Evolutionary conservation across 2,329 filamentous ascomycete genomes (phyloP), one percentile per base, ranked within the genome.

Genomic region (Sporothrix protearum): DNA sequence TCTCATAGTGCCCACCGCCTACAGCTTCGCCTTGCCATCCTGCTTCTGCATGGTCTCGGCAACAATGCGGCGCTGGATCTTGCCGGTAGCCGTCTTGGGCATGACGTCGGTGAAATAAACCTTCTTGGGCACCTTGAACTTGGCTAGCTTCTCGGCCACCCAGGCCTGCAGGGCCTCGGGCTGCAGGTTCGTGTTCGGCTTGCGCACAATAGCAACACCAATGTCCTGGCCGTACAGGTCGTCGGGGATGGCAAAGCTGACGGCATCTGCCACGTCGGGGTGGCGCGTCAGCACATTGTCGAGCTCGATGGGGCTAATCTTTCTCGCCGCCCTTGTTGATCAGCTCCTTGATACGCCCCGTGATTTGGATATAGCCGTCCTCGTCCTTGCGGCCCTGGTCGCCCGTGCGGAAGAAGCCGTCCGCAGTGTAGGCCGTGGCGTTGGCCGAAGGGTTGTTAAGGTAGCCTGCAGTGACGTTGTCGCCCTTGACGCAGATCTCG

Each of bases 291-390:
- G 83, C 14, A 92, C 88, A 76, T 96, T 96, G 83, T 96, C 93
- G 45, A 96, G 85, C 82, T 96, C 93, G 71, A 96, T 94, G 0
- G 93, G 93, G 75, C 89, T 92, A 78, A 96, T 96, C 83, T 96
- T 96, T 96, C 83, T 96, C 93, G 73, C 93, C 93, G 71, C 91
- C 92, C 81, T 95, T 94, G 82, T 94, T 94, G 84, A 97, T 96
- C 69, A 97, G 85, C 81, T 97, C 93, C 85, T 97, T 97, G 82
- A 96, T 96, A 69, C 93, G 86, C n/a, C 93, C 93, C 0, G 93
- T 96, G 80, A 97, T 95, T 77, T 92, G 86, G 12, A 97, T 83
- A 78, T 96, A 96, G 73, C 92, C 92, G 76, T 96, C 92, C 72
- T 88, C 82, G 77, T 96, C 93, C 78, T 88, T 86, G 81, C 91